Evolutionary conservation across 768 basidiomycete species (phyloP).

Genomic region (Leccinum broughii): DNA sequence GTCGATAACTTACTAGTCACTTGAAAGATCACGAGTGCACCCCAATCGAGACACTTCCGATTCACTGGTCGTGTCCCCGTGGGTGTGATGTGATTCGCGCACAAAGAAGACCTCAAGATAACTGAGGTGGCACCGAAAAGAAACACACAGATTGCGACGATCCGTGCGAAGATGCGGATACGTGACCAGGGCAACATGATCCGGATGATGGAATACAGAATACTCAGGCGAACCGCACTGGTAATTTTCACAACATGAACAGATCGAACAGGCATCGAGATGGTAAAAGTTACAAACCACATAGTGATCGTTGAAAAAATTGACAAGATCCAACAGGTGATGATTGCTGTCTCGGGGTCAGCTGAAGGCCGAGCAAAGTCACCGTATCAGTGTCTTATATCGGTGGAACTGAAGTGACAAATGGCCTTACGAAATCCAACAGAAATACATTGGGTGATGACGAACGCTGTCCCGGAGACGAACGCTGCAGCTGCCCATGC

Average conservation of each 20-base stretch:
- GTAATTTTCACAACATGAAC: not conserved
- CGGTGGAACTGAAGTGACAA: not conserved
- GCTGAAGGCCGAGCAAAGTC: not conserved
- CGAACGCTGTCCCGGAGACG: not conserved
- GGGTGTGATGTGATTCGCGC: not conserved
- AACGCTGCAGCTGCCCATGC: not conserved
- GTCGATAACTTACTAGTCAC: not conserved
- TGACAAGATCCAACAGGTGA: not conserved
- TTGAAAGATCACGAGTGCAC: not conserved
- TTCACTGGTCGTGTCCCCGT: not conserved
- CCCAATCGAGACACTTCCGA: not conserved
- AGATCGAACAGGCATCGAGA: not conserved
- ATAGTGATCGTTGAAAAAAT: not conserved
- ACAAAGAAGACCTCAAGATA: not conserved
- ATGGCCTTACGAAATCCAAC: not conserved
- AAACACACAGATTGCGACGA: not conserved
- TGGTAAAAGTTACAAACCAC: not conserved
- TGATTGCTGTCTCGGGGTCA: too few relatives aligned
- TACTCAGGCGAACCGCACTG: not conserved
- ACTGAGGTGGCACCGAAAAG: not conserved
- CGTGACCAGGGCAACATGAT: not conserved
- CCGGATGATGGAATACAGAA: not conserved
- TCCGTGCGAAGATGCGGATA: too few relatives aligned
- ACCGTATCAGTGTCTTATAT: not conserved
- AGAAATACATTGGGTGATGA: not conserved